A percentile compares a stretch with the other conserved stretches of the same genome.
These are phyloP conservation scores for Ascochyta lentis DNA, from an alignment of 2,329 filamentous ascomycete genomes.

Conservation along the genomic window DNA sequence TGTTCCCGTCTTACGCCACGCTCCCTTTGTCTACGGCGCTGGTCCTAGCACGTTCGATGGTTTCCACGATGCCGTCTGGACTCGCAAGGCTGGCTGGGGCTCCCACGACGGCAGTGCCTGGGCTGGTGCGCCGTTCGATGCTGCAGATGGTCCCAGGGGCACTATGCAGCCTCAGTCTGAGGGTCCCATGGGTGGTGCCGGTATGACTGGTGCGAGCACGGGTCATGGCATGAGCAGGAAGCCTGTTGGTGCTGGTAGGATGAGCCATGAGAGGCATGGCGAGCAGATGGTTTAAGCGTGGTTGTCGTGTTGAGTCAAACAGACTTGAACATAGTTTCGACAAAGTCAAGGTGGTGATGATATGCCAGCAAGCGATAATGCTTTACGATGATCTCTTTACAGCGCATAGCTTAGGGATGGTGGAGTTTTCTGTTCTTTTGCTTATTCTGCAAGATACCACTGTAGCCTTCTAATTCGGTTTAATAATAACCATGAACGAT, in stretches of 20 bases:
- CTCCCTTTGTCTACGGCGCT: conserved; percentile 61
- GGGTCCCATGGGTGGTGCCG: conserved; percentile 34
- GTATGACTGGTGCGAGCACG: conserved; percentile 26
- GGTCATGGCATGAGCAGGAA: conserved; percentile 39
- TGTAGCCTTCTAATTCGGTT: background rate
- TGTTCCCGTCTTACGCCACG: conserved; percentile 66
- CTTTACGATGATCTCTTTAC: background rate
- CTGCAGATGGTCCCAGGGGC: conserved; percentile 46
- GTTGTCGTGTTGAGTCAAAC: too few species aligned
- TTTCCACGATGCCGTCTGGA: conserved; percentile 64
- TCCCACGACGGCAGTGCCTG: conserved; percentile 47
- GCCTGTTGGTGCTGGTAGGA: conserved; percentile 34
- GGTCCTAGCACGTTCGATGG: conserved; percentile 49
- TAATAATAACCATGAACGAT: background rate
- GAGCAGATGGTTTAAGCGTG: conserved; percentile 38
- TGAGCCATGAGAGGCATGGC: conserved; percentile 23
- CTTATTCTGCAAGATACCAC: conserved; percentile 11
- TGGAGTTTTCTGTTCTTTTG: background rate
- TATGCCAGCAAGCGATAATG: background rate
- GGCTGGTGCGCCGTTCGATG: conserved; percentile 54
- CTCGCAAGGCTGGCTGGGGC: conserved; percentile 68
- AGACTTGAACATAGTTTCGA: too few species aligned
- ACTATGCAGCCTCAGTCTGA: conserved; percentile 41
- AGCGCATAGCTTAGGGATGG: background rate
- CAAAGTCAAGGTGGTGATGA: background rate